Base-by-base conservation (phyloP, 768 basidiomycete genomes). In the Podaxis sp. region DNA sequence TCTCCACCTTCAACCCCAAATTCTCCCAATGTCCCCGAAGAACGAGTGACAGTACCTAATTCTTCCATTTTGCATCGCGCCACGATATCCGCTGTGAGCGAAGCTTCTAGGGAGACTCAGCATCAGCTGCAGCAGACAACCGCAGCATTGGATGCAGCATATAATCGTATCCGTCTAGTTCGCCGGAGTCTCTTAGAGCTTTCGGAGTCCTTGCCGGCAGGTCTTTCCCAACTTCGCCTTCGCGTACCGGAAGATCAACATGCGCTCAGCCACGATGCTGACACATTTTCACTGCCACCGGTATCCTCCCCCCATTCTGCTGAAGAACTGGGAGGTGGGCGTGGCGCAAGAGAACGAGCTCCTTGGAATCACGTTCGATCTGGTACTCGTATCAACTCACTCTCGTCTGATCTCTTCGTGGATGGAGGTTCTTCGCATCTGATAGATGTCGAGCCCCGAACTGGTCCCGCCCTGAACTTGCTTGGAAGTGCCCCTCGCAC, bases 141-240 rank as follows among this genome's bases (percentile, higher is more conserved):
- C 42, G 71, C 73, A n/a, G 80, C 80, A 5, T 72, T 86, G 40
- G 81, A 84, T 57, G 76, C 78, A 37, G 84, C 82, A 21, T 84
- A 82, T 69, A 77, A 74, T 63, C 79, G 82, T 50, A 81, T 86
- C 66, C 77, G 78, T 52, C 79, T 81, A 69, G 78, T 85, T 53
- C 79, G 84, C 61, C 77, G 77, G 32, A 82, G 75, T 63, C 75
- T 87, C 37, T 70, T 79, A 54, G 74, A 76, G 61, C 70, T 84
- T 16, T 70, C 77, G 5, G 76, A 76, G n/a, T 68, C 70, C n/a
- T 50, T 72, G 18, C 68, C 74, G 40, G 63, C 53, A 51, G 52
- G 65, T 37, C 57, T 62, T 60, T 36, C 62, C 13, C 57, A 57
- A 21, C 59, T 57, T 54, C 61, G 65, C 51, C 36, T 55, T 50